Percentiles rank a stretch among this genome's conserved stretches.
phyloP scores from a whole-genome alignment of 2,329 filamentous ascomycete genomes.

The Sporothrix dimorphospora region DNA sequence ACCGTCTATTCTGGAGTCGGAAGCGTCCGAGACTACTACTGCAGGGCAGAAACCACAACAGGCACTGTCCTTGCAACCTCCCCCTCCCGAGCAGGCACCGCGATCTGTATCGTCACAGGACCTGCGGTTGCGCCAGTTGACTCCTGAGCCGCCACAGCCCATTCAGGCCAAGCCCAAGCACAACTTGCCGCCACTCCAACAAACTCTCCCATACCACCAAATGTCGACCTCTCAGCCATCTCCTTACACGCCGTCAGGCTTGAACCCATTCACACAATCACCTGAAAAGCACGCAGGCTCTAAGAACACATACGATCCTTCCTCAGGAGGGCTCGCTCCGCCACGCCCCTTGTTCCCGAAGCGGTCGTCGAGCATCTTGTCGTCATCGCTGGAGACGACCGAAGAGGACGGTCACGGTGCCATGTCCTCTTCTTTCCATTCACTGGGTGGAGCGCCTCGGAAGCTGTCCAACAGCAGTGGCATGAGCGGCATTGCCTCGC shows the following conservation, averaged over 20 bases:
- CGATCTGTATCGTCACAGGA: background rate
- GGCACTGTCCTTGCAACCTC: background rate
- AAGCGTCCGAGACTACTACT: background rate
- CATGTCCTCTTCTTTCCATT: constrained; percentile 58
- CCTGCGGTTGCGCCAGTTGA: constrained; percentile 13
- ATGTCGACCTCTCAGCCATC: constrained; percentile 41
- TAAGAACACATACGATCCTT: constrained; percentile 53
- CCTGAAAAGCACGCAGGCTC: constrained; percentile 49
- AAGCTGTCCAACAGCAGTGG: constrained; percentile 75
- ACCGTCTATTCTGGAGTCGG: background rate
- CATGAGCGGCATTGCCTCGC: constrained; percentile 61
- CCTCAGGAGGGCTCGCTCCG: constrained; percentile 51
- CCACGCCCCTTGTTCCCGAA: constrained; percentile 54
- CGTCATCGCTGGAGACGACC: constrained; percentile 65
- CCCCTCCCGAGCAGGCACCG: background rate
- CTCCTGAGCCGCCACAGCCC: background rate
- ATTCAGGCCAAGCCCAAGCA: constrained; percentile 11
- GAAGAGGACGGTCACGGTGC: constrained; percentile 69
- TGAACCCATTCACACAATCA: constrained; percentile 40
- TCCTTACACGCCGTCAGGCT: constrained; percentile 39
- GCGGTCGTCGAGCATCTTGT: constrained; percentile 63
- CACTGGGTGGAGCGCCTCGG: constrained; percentile 62
- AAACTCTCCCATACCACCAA: constrained; percentile 39
- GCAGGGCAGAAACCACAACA: background rate
- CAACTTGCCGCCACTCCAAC: constrained; percentile 21